phyloP scores from a whole-genome alignment of 345 rosid species.

The Heritiera littoralis region DNA sequence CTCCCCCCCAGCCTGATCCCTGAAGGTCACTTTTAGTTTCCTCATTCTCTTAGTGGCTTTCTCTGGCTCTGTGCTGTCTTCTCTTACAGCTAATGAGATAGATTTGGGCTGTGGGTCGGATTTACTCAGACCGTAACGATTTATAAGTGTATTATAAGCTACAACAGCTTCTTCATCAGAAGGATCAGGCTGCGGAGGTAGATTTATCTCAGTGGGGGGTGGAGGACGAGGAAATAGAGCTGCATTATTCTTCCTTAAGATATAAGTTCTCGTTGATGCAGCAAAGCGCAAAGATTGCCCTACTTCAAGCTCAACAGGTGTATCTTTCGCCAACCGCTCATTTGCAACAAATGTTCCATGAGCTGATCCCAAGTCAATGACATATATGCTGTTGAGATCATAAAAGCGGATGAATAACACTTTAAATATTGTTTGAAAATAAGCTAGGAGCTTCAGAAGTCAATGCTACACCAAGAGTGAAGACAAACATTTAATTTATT shows the following conservation, averaged over 20 bases:
- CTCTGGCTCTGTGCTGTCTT: conserved; percentile 30
- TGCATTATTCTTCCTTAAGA: conserved; percentile 76
- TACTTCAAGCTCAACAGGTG: conserved; percentile 64
- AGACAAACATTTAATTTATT: neutral
- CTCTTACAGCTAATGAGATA: conserved; percentile 24
- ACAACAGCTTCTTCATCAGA: conserved; percentile 86
- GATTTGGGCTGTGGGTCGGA: conserved; percentile 30
- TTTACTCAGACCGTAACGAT: conserved; percentile 67
- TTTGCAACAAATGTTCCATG: conserved; percentile 89
- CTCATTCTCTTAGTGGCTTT: conserved; percentile 62
- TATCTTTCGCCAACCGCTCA: conserved; percentile 76
- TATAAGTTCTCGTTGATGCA: conserved; percentile 84
- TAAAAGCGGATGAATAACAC: neutral
- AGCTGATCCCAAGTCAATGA: conserved; percentile 75
- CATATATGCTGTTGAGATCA: conserved; percentile 54
- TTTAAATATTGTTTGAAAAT: neutral
- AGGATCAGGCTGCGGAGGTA: conserved; percentile 77
- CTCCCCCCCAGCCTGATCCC: conserved; percentile 90
- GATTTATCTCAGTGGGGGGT: conserved; percentile 59
- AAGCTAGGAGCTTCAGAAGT: neutral
- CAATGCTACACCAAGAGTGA: neutral
- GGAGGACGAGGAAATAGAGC: conserved; percentile 61
- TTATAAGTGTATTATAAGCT: conserved; percentile 77
- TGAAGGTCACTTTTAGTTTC: conserved; percentile 65
- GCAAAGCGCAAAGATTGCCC: conserved; percentile 92